A percentile compares a stretch with the other conserved stretches of the same genome.
Conservation (phyloP, 768 basidiomycete species). For the Boletellus sp. region DNA sequence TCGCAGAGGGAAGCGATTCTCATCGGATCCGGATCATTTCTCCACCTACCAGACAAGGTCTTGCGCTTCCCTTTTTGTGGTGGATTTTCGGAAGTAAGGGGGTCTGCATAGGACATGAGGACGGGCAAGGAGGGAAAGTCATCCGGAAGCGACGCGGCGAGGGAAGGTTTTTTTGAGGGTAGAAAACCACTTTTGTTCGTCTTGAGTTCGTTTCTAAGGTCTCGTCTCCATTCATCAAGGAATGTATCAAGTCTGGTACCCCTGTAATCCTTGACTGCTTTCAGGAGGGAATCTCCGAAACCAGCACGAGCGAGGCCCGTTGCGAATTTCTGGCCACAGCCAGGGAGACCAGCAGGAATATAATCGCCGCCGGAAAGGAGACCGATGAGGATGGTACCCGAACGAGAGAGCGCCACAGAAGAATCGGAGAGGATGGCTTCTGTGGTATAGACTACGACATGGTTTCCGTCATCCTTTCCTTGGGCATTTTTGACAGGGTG, state of each 20-base stretch:
- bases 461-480: constrained; percentile 74
- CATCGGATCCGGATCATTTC: constrained; percentile 60
- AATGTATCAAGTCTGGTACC: constrained; percentile 47
- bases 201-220: constrained; percentile 58
- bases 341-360: constrained; percentile 60
- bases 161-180: constrained; percentile 57
- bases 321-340: constrained; percentile 69
- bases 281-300: constrained; percentile 65
- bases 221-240: constrained; percentile 59
- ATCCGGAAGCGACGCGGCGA: constrained; percentile 61
- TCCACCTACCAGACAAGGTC: constrained; percentile 42
- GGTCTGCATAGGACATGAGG: constrained; percentile 72
- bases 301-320: constrained; percentile 79
- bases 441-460: constrained; percentile 43
- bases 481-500: constrained; percentile 60
- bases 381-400: constrained; percentile 79
- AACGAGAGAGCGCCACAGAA: constrained; percentile 47
- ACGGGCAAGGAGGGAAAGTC: constrained; percentile 73
- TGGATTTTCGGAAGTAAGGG: constrained; percentile 67
- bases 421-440: constrained; percentile 41
- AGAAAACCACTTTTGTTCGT: constrained; percentile 66
- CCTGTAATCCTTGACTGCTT: constrained; percentile 51
- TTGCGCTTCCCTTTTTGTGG: constrained; percentile 29
- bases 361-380: constrained; percentile 92
- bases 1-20: constrained; percentile 80